Evolutionary conservation across 805 yeast genomes (phyloP), one percentile per base, ranked within the genome.

Genomic region (Blastobotrys parvus): DNA sequence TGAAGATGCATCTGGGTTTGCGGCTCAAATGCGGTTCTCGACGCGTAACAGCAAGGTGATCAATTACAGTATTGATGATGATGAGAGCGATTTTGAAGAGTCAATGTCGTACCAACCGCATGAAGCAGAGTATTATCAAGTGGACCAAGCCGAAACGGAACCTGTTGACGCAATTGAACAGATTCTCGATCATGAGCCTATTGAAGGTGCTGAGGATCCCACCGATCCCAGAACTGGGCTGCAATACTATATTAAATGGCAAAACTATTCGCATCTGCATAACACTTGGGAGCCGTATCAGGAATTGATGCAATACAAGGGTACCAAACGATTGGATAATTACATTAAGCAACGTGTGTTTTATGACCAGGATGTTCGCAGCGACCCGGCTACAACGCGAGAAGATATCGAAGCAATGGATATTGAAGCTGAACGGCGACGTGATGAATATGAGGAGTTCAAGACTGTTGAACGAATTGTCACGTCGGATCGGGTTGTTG

Each of bases 351-450:
- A 82, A 54, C 77, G 65, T 56, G 77, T 92, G 43, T 65, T 84
- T 4, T 64, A 74, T 45, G 96, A 89, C 57, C 75, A 76, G 53
- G 84, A 84, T 56, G 71, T 88, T 35, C 73, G 95, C 52, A 69
- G 68, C 38, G 97, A 90, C 57, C 84, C 95, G 0, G 63, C 68
- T 45, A 85, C 94, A 3, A 86, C 96, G 0, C 75, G 83, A 42
- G 98, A 90, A 63, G 97, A 92, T 52, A 70, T 90, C 32, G 98
- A 90, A 62, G 81, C 87, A 17, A 81, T 90, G 88, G 95, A 88
- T 56, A 74, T 90, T 50, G 97, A 90, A 56, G 75, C 79, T 21
- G 97, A 88, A 58, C 73, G 95, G 38, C 72, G 81, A 58, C 68
- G 84, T 32, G 97, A 90, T 50, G 90, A 85, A 54, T 76, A 80